These are phyloP conservation scores for Ricinus communis DNA, from an alignment of 345 rosid species.

Conservation along the genomic window DNA sequence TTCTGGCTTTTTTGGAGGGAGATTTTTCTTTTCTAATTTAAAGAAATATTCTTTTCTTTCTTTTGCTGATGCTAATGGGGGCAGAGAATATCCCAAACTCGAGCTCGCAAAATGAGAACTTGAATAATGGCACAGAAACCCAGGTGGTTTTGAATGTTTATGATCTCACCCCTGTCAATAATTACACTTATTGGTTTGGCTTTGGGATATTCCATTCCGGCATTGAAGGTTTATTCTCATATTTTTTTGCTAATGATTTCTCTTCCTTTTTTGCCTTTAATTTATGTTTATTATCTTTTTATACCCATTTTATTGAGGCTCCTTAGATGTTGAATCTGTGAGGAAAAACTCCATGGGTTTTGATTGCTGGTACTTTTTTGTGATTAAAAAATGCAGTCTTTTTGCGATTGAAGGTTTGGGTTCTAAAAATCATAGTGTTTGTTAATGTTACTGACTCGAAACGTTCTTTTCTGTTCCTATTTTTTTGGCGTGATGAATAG, in stretches of 20 bases:
- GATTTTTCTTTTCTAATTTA: not conserved
- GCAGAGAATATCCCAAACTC: constrained; percentile 32
- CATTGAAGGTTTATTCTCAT: constrained; percentile 60
- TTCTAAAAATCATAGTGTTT: not conserved
- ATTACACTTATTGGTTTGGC: constrained; percentile 80
- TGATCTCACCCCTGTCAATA: constrained; percentile 82
- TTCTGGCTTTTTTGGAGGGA: not conserved
- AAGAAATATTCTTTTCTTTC: not conserved
- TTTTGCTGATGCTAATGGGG: constrained; percentile 34
- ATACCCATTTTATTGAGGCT: not conserved
- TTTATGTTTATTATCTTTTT: not conserved
- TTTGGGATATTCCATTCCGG: constrained; percentile 94
- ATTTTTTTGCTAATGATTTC: not conserved
- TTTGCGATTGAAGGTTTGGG: not conserved
- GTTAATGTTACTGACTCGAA: not conserved
- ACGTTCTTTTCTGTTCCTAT: not conserved
- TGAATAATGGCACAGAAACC: constrained; percentile 21
- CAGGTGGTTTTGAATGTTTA: constrained; percentile 69
- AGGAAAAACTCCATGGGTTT: not conserved
- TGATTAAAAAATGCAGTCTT: not conserved
- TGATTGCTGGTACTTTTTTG: not conserved
- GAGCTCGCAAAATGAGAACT: constrained; percentile 27
- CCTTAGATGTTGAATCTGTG: not conserved
- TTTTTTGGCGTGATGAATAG: not conserved
- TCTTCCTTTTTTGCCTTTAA: not conserved